Conservation (phyloP, 257 asterid species). For the Solanum etuberosum region DNA sequence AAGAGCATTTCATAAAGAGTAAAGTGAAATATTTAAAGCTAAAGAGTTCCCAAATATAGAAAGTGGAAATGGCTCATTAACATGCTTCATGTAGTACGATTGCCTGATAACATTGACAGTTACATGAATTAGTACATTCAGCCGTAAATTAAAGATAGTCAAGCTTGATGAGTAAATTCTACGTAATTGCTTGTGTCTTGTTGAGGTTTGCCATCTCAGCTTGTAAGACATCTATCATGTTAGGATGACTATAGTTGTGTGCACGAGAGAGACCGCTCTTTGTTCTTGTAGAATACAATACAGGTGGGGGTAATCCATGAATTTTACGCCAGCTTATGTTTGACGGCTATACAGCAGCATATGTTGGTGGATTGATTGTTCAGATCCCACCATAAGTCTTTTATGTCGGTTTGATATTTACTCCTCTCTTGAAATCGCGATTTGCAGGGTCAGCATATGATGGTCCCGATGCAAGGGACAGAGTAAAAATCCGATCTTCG, state of each 20-base stretch:
- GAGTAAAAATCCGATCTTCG: slow-evolving; percentile 18
- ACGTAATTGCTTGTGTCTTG: background rate
- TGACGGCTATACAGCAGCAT: background rate
- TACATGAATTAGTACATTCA: background rate
- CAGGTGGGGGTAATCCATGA: background rate
- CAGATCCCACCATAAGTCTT: background rate
- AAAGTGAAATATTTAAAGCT: background rate
- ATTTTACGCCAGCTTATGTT: background rate
- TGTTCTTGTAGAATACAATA: background rate
- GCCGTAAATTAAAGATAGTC: background rate
- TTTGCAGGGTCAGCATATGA: slow-evolving; percentile 46
- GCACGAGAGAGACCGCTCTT: background rate
- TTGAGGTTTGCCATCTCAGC: background rate
- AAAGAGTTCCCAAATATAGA: background rate
- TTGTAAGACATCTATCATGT: background rate
- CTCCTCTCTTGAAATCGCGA: slow-evolving; percentile 7
- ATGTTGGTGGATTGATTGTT: background rate
- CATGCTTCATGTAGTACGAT: background rate
- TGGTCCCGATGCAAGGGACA: slow-evolving; percentile 49
- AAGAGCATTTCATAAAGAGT: background rate
- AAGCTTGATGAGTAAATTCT: background rate
- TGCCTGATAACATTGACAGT: background rate
- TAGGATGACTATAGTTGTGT: background rate
- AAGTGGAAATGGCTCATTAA: background rate
- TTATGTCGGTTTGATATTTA: background rate